Base-by-base conservation (phyloP, 768 basidiomycete species). In the Ramaria sp. region DNA sequence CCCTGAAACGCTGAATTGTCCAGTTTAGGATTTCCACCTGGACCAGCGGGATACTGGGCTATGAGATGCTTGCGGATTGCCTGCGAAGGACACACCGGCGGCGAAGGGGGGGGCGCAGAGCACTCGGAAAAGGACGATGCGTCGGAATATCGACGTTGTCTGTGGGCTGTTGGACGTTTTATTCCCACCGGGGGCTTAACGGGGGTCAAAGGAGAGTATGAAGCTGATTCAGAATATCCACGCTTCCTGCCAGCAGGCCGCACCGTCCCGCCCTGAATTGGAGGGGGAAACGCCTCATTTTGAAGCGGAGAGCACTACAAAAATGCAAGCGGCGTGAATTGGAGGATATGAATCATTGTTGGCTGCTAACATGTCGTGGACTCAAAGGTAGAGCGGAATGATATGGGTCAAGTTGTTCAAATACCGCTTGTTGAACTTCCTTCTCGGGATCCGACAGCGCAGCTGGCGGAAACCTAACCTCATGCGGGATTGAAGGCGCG, bases 371-470 rank as follows among this genome's bases (percentile, higher is more conserved):
- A 17, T 42, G 41, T 42, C 41, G 13, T 17, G 41, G 41, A 42
- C 41, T 42, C 41, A 42, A 42, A 15, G 41, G 41, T 19, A 42
- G 4, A 42, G 41, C 41, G 19, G 41, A 42, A 42, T 17, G 15
- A 15, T 42, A 34, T 17, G 33, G 51, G 13, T 53, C 51, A 34
- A 34, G 10, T 15, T 53, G 34, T 41, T 33, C 34, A 34, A 61
- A 42, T 13, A 63, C 48, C 20, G 19, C 41, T 46, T 59, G 60
- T 49, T 61, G 63, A 33, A 34, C 57, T 41, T 53, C 63, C 15
- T 19, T 42, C 15, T 42, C 33, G 11, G 33, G 41, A 17, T 42
- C 41, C 41, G 41, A 19, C 41, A 42, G 41, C 41, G 19, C 41
- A 42, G 41, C 41, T 42, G 41, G 41, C 15, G 41, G 41, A 42